These are phyloP conservation scores for Wickerhamomyces silvicola DNA, from an alignment of 805 yeast genomes.

Conservation along the genomic window DNA sequence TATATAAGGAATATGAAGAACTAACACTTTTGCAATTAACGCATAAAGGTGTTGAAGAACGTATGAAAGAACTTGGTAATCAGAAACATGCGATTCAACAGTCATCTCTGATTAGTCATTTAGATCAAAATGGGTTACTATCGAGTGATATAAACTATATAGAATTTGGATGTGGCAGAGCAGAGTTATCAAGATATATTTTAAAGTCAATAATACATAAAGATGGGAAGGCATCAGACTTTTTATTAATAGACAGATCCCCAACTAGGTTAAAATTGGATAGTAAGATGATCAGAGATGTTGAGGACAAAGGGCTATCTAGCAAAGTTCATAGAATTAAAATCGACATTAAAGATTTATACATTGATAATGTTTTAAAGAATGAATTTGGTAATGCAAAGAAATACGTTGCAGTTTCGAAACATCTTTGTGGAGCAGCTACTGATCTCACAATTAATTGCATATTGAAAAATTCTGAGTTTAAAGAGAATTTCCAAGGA, in stretches of 20 bases:
- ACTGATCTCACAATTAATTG: constrained; percentile 79
- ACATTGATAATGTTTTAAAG: constrained; percentile 39
- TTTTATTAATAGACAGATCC: constrained; percentile 68
- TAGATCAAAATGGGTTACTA: constrained; percentile 38
- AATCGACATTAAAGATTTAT: constrained; percentile 75
- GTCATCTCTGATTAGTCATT: constrained; percentile 67
- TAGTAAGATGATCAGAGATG: constrained; percentile 54
- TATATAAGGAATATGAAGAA: constrained; percentile 30
- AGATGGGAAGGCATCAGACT: constrained; percentile 25
- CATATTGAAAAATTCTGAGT: constrained; percentile 35
- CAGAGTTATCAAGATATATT: constrained; percentile 69
- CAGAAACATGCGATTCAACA: constrained; percentile 81
- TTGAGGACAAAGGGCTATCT: constrained; percentile 18
- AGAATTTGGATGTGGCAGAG: constrained; percentile 92
- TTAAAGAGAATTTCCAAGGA: constrained; percentile 37
- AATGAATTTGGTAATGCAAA: constrained; percentile 13
- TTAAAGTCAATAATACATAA: constrained; percentile 25
- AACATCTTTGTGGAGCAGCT: constrained; percentile 91
- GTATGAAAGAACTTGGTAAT: constrained; percentile 36
- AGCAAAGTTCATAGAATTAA: constrained; percentile 46
- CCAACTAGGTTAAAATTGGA: constrained; percentile 77
- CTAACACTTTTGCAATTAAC: constrained; percentile 21
- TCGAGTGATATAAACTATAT: constrained; percentile 33
- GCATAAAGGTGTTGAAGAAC: constrained; percentile 20
- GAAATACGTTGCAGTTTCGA: constrained; percentile 60